Evolutionary conservation across 352 stramenopile genomes (phyloP).

Genomic region (Phytophthora tentaculata): DNA sequence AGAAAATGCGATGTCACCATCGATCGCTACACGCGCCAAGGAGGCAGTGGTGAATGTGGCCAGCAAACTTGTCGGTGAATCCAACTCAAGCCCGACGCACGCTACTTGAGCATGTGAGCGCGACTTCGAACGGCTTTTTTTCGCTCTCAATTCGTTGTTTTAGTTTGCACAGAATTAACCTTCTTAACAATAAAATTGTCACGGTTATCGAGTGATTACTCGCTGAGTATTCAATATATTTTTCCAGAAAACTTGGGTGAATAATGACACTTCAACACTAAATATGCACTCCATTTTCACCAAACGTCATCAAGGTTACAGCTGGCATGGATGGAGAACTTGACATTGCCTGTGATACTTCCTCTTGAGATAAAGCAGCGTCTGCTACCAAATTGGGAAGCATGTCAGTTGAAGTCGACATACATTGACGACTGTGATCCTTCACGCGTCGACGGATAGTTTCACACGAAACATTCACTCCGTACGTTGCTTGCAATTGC

Average conservation of each 20-base stretch:
- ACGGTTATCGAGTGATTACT: too few relatives aligned
- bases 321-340: conserved; percentile 2
- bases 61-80: conserved; percentile 21
- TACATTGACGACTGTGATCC: conserved; percentile 53
- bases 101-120: conserved; percentile 10
- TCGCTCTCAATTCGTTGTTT: background rate
- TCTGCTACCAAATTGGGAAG: background rate
- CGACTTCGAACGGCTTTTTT: background rate
- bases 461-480: conserved; percentile 70
- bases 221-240: too few relatives aligned
- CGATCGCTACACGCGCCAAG: conserved; percentile 26
- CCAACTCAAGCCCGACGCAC: conserved; percentile 13
- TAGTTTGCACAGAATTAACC: too few relatives aligned
- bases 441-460: conserved; percentile 74
- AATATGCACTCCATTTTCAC: conserved; percentile 24
- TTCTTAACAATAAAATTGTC: too few relatives aligned
- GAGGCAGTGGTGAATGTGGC: conserved; percentile 25
- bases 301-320: conserved; percentile 15
- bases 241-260: too few relatives aligned
- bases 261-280: conserved; percentile 10
- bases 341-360: conserved; percentile 2
- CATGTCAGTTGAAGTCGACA: background rate
- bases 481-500: conserved; percentile 50
- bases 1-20: conserved; percentile 29
- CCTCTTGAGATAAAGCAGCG: background rate